Evolutionary conservation across 306 rosid genomes (phyloP), one percentile per base, ranked within the genome.

Genomic region (Dalbergia cultrata): DNA sequence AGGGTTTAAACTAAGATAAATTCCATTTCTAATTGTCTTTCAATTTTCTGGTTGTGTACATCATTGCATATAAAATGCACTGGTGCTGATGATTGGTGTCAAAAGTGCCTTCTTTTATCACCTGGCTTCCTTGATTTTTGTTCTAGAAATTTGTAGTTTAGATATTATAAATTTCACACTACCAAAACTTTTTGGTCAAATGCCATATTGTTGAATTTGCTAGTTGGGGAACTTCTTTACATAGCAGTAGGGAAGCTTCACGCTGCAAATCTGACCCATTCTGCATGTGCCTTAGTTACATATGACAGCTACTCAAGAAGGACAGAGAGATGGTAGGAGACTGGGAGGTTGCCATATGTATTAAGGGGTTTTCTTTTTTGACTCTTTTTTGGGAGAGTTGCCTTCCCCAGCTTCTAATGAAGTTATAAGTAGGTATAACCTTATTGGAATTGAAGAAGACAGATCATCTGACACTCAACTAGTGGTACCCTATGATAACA

Each of bases 301-400:
- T 61, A 18, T 21, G 22, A 31, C 61, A 47, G 70, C 14, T 75
- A 45, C 41, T 52, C 73, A 65, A 31, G 71, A 75, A 61, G 22
- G 41, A 37, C 8, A 2, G 50, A 49, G 18, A 41, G 43, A 59
- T 43, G 43, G 58, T 43, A 74, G 22, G 43, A 60, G 19, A 67
- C 6, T n/a, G 49, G 68, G 41, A 21, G 18, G 66, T 13, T 43
- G 21, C 58, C 58, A 33, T 10, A 67, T 45, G n/a, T 69, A 58
- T 69, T 26, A 41, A 75, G 33, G 35, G 26, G 34, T 17, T 50
- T 62, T 50, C 5, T 35, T 49, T 21, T 70, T 69, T 33, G 26
- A 18, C 52, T 13, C 3, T 39, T 13, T 47, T 75, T 26, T 52
- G 45, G 21, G 47, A 19, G n/a, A 49, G 52, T 70, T 54, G 9